Conservation (phyloP, 306 rosid species). For the Chamaecrista fasciculata region DNA sequence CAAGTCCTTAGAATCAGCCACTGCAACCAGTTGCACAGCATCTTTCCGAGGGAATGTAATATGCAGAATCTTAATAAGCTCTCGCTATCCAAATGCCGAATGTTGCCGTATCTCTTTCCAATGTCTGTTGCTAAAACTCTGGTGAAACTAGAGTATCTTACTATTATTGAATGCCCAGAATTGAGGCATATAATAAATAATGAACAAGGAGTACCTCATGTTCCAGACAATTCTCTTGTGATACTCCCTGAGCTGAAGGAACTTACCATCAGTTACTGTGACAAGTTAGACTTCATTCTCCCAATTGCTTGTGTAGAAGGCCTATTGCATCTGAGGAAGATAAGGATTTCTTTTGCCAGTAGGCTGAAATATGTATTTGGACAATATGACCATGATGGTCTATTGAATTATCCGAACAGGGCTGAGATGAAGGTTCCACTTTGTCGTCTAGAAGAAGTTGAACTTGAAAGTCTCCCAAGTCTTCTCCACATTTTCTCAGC, state of each 20-base stretch:
- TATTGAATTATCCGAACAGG: not conserved
- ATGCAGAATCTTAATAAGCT: not conserved
- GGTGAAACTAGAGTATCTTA: not conserved
- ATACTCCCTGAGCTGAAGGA: slow-evolving; percentile 1
- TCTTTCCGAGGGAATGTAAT: not conserved
- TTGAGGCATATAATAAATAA: slow-evolving; percentile 9
- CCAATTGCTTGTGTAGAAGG: not conserved
- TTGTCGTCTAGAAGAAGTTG: not conserved
- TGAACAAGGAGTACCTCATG: not conserved
- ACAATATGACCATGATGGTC: not conserved
- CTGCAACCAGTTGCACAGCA: slow-evolving; percentile 1
- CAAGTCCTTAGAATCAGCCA: not conserved
- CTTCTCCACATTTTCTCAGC: not conserved
- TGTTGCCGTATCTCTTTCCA: not conserved
- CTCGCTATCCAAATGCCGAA: not conserved
- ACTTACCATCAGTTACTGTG: not conserved
- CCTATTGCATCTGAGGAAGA: not conserved
- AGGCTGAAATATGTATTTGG: slow-evolving; percentile 8
- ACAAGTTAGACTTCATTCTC: not conserved
- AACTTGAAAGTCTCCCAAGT: not conserved
- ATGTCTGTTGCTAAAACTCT: slow-evolving; percentile 4
- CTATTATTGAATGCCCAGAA: not conserved
- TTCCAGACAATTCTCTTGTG: not conserved
- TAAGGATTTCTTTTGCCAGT: not conserved
- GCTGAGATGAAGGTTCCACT: not conserved